Conservation (phyloP, 768 basidiomycete species). For the Strobilomyces echinocephalus region DNA sequence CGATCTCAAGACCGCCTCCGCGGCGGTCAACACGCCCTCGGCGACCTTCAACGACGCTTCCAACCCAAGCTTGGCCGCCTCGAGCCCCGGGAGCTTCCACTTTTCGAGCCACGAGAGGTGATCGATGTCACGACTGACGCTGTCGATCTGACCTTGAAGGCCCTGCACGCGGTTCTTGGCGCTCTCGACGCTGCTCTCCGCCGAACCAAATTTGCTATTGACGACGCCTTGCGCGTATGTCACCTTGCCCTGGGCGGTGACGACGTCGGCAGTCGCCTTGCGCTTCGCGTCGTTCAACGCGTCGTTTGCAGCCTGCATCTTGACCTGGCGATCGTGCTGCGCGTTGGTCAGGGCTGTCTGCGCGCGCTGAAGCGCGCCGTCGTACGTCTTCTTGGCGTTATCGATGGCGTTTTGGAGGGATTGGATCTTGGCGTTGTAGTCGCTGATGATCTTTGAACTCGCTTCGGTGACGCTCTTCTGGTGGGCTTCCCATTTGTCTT, state of each 20-base stretch:
- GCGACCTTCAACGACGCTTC: not conserved
- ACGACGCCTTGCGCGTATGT: not conserved
- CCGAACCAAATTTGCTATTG: slow-evolving; percentile 1
- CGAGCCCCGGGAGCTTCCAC: not conserved
- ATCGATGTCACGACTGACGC: not conserved
- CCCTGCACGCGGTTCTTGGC: not conserved
- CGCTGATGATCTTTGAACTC: not conserved
- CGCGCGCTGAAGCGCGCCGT: not conserved
- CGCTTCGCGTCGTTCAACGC: not conserved
- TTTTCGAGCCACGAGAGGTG: not conserved
- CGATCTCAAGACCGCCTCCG: not conserved
- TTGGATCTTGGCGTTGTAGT: not conserved
- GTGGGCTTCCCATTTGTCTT: slow-evolving; percentile 1
- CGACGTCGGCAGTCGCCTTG: not conserved
- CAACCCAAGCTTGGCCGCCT: not conserved
- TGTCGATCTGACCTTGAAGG: not conserved
- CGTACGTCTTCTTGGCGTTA: not conserved
- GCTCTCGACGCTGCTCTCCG: not conserved
- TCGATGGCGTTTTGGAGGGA: not conserved
- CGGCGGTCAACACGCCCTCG: not conserved
- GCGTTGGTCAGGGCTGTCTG: not conserved
- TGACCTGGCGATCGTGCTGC: slow-evolving; percentile 2
- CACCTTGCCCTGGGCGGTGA: not conserved
- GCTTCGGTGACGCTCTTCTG: not conserved
- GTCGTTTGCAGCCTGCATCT: not conserved